A percentile compares a stretch with the other conserved stretches of the same genome.
These are phyloP conservation scores for Nothomitra cinnamomea DNA, from an alignment of 2,329 filamentous ascomycete genomes.

Conservation along the genomic window DNA sequence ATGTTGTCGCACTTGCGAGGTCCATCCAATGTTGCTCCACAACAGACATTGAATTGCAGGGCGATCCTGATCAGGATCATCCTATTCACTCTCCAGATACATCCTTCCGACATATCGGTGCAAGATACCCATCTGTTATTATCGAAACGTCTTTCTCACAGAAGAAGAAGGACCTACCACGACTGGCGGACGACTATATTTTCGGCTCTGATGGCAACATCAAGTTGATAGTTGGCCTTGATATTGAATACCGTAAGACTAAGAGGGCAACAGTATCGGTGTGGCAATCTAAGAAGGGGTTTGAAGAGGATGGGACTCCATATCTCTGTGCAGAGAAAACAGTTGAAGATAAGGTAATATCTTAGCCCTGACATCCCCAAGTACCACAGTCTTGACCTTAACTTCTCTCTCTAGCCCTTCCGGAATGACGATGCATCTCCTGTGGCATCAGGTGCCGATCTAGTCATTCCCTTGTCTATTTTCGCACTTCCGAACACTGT, in stretches of 20 bases:
- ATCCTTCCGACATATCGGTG: too few species aligned
- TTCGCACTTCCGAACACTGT: not conserved
- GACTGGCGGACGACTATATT: constrained; percentile 5
- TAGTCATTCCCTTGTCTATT: not conserved
- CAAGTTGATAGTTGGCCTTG: not conserved
- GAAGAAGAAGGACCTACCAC: not conserved
- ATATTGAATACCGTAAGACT: constrained; percentile 3
- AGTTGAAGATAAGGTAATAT: not conserved
- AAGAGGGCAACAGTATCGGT: constrained; percentile 4
- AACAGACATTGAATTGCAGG: not conserved
- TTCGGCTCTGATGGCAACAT: constrained; percentile 1
- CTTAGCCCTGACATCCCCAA: not conserved
- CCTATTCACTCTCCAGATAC: not conserved
- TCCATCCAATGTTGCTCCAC: not conserved
- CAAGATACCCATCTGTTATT: too few species aligned
- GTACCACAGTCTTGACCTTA: not conserved
- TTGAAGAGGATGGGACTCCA: too few species aligned
- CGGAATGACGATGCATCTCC: not conserved
- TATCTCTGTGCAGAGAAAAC: too few species aligned
- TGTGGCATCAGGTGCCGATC: not conserved
- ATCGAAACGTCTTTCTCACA: constrained; percentile 3
- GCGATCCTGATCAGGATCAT: not conserved
- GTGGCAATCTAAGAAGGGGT: too few species aligned
- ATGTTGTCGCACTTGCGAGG: not conserved
- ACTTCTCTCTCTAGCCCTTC: not conserved